A percentile compares a stretch with the other conserved stretches of the same genome.
Evolutionary conservation across 2,329 filamentous ascomycete species (phyloP).

Genomic region (Paraphoma chrysanthemicola): DNA sequence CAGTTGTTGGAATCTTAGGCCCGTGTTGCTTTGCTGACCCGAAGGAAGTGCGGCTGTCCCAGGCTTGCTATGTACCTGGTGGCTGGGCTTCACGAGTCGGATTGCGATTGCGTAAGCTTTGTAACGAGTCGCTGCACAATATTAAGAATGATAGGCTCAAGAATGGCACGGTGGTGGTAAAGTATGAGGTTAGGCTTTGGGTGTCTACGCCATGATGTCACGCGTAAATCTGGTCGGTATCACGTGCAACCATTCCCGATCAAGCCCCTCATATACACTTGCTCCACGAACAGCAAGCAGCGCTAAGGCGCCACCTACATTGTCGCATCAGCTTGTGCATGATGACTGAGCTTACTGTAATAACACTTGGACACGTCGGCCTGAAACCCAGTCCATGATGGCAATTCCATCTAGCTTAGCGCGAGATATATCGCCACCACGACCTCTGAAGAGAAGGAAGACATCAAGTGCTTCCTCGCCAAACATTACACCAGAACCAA

Average conservation of each 20-base stretch:
- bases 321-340: background rate
- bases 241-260: too few species aligned
- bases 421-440: conserved; percentile 34
- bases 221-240: too few species aligned
- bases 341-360: background rate
- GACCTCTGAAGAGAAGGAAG: conserved; percentile 19
- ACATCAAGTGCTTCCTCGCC: background rate
- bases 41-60: background rate
- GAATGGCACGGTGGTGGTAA: too few species aligned
- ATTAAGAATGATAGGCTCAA: too few species aligned
- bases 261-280: too few species aligned
- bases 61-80: background rate
- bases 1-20: background rate
- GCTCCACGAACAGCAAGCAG: too few species aligned
- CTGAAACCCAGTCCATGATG: conserved; percentile 9
- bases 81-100: too few species aligned
- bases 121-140: too few species aligned
- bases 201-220: too few species aligned
- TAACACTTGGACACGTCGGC: background rate
- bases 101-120: too few species aligned
- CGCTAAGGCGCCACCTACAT: background rate
- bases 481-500: background rate
- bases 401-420: conserved; percentile 22
- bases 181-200: too few species aligned
- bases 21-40: background rate